Evolutionary conservation across 2,329 filamentous ascomycete species (phyloP).

Genomic region (Cercospora sojina): DNA sequence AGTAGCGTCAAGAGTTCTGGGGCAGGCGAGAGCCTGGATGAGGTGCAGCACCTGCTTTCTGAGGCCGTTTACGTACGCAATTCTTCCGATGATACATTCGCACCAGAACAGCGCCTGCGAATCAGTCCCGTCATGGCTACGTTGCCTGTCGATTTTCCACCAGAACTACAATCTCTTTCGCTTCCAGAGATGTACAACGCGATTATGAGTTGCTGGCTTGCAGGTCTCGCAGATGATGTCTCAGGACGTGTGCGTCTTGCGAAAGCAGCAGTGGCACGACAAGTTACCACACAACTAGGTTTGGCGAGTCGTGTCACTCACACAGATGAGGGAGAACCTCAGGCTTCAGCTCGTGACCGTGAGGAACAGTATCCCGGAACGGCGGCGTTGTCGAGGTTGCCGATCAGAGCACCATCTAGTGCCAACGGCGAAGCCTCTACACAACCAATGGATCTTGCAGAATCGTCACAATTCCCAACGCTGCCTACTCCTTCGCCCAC

Average conservation of each 20-base stretch:
- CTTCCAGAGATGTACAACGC: conserved; percentile 25
- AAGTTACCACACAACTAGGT: conserved; percentile 39
- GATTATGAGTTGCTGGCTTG: conserved; percentile 31
- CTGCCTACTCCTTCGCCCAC: conserved; percentile 36
- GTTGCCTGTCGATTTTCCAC: background rate
- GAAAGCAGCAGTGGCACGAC: conserved; percentile 33
- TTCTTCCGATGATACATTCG: background rate
- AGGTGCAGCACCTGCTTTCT: background rate
- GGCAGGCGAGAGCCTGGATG: background rate
- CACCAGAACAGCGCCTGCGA: background rate
- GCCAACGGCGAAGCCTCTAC: background rate
- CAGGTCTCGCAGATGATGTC: conserved; percentile 26
- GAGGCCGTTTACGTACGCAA: background rate
- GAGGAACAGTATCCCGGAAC: background rate
- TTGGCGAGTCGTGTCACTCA: conserved; percentile 36
- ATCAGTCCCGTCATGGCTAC: background rate
- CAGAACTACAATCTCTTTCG: background rate
- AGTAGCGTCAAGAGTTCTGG: background rate
- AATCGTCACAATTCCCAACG: conserved; percentile 17
- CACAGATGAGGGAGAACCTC: conserved; percentile 9
- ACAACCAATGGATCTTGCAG: background rate
- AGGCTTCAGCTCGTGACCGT: background rate
- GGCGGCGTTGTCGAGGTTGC: conserved; percentile 17
- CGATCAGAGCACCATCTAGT: conserved; percentile 14
- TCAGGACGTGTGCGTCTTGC: conserved; percentile 34